Evolutionary conservation across 495 filamentous ascomycete genomes (phyloP), one percentile per base, ranked within the genome.

Genomic region (Chaetomium tenue): DNA sequence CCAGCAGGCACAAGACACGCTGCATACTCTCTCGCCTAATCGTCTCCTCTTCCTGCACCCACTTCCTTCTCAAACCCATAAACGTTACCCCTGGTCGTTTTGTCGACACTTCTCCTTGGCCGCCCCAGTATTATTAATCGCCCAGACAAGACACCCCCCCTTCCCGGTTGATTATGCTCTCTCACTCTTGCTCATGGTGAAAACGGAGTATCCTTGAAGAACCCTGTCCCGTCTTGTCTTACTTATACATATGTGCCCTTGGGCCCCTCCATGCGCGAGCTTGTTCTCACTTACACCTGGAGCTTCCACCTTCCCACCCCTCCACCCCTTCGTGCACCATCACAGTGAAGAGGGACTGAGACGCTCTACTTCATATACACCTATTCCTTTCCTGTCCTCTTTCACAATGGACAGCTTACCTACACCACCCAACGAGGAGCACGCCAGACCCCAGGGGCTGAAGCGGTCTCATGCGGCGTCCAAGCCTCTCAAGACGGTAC

Each of bases 371-470:
- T 44, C 40, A 15, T 44, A 5, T 44, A 44, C 33, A 44, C 33
- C 39, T 26, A 42, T 9, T 47, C 22, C 46, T 33, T 33, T 37
- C 42, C 33, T 44, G 1, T 53, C 26, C 46, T 37, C 61, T 22
- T 50, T 8, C 63, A 75, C 74, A 68, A 81, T 81, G 79, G 77
- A 78, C 68, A 69, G 77, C 59, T 71, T 79, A 69, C 78, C 79
- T 39, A 79, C 79, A 61, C 78, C 78, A 66, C 79, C 79, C 26
- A 75, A 73, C 55, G 79, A 81, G 72, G 78, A 79, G n/a, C 71
- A 66, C 61, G 67, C 68, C 67, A 78, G 74, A 63, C 58, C 64
- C 12, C 66, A 73, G 9, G 62, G 57, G 2, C 53, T 56, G 16
- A 75, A 75, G 60, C 66, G 60, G 30, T 40, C 66, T 30, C 71